Percentiles rank a stretch among this genome's conserved stretches.
Evolutionary conservation across 75 land plant genomes (phyloP).

Genomic region (Pinus taeda): DNA sequence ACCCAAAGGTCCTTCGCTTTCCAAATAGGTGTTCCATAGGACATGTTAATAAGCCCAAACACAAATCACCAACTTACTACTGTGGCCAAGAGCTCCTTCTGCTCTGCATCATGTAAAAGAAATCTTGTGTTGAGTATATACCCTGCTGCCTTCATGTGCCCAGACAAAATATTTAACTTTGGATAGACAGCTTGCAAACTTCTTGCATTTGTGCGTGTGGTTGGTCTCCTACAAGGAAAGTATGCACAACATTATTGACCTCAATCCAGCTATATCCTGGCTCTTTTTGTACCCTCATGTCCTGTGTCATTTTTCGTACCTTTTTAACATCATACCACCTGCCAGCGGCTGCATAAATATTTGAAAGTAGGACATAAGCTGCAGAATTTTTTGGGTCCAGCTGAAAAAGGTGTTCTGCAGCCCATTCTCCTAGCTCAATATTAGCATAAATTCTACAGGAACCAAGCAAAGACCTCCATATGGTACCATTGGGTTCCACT

Average conservation of each 20-base stretch:
- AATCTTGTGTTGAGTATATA: slow-evolving; percentile 21
- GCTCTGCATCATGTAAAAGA: slow-evolving; percentile 43
- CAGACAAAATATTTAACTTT: slow-evolving; percentile 26
- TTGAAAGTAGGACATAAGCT: slow-evolving; percentile 50
- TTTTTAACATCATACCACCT: slow-evolving; percentile 25
- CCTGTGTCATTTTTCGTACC: slow-evolving; percentile 19
- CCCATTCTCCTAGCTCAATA: slow-evolving; percentile 25
- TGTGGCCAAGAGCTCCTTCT: slow-evolving; percentile 43
- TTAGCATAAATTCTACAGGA: slow-evolving; percentile 45
- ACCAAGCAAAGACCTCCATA: slow-evolving; percentile 54
- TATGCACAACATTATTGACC: slow-evolving; percentile 40
- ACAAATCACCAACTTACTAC: slow-evolving; percentile 61
- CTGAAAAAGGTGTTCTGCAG: slow-evolving; percentile 23
- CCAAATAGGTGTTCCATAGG: slow-evolving; percentile 18
- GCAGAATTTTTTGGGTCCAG: slow-evolving; percentile 34
- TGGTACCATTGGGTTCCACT: slow-evolving; percentile 24
- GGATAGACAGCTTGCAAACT: slow-evolving; percentile 25
- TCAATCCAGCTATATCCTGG: slow-evolving; percentile 51
- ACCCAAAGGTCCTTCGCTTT: slow-evolving; percentile 55
- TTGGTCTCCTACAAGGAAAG: slow-evolving; percentile 40
- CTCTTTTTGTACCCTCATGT: slow-evolving; percentile 33
- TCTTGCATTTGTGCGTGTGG: slow-evolving; percentile 29
- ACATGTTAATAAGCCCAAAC: slow-evolving; percentile 36
- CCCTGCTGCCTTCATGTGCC: slow-evolving; percentile 33
- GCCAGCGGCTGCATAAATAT: slow-evolving; percentile 42